Conservation (phyloP, 345 rosid genomes). For the Citrus inodora region DNA sequence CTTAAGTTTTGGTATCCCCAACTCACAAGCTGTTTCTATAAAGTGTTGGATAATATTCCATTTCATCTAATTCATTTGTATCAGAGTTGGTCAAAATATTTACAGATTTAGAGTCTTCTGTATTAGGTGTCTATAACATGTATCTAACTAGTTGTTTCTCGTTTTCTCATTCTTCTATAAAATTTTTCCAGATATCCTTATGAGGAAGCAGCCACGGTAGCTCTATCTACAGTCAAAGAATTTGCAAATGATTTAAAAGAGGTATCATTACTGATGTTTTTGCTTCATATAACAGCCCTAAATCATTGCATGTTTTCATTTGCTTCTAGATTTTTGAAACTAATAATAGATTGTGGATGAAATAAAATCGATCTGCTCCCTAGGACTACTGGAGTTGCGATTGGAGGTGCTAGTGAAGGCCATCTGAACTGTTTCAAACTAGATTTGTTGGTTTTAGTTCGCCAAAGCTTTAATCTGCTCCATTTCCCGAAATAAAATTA, state of each 20-base stretch:
- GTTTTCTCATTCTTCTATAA: neutral
- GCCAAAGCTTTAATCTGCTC: neutral
- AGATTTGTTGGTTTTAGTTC: neutral
- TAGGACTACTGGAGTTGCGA: neutral
- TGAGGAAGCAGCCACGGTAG: conserved; percentile 75
- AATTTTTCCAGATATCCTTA: conserved; percentile 57
- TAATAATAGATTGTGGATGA: neutral
- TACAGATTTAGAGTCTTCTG: neutral
- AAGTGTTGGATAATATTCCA: neutral
- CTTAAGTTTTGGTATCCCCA: neutral
- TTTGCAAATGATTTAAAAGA: conserved; percentile 67
- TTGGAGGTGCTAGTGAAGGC: neutral
- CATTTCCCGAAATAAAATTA: neutral
- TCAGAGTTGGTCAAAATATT: neutral
- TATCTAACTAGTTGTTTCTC: neutral
- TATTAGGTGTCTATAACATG: too few species aligned
- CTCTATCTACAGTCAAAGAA: conserved; percentile 73
- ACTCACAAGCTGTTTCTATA: neutral
- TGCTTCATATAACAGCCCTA: neutral
- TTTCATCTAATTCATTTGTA: neutral
- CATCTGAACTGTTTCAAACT: neutral
- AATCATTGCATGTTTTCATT: neutral
- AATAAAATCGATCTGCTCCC: neutral
- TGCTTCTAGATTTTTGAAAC: neutral
- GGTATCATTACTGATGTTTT: conserved; percentile 33